These are phyloP conservation scores for Suillus tomentosus DNA, from an alignment of 768 basidiomycete species.

Conservation along the genomic window DNA sequence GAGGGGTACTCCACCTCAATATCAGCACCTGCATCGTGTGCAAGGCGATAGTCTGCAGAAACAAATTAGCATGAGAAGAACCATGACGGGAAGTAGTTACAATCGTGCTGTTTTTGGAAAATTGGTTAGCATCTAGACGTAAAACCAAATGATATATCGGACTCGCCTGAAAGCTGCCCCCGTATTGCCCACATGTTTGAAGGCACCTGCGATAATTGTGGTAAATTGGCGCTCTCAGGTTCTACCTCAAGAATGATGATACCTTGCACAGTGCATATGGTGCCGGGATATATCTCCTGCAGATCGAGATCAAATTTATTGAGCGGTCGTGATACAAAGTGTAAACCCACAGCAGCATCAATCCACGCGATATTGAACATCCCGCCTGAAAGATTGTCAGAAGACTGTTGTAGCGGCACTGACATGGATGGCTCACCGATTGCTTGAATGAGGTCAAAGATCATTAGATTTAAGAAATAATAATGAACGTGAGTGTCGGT, in stretches of 20 bases:
- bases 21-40: constrained; percentile 43
- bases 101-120: constrained; percentile 18
- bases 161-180: constrained; percentile 40
- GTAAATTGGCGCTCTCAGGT: neutral
- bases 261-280: constrained; percentile 40
- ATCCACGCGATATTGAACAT: constrained; percentile 41
- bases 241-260: constrained; percentile 2
- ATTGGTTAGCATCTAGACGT: constrained; percentile 11
- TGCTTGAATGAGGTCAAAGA: constrained; percentile 36
- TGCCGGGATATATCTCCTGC: constrained; percentile 33
- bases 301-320: neutral
- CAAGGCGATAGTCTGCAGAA: constrained; percentile 37
- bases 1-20: constrained; percentile 33
- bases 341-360: constrained; percentile 30
- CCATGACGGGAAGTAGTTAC: constrained; percentile 11
- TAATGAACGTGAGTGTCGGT: constrained; percentile 36
- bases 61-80: neutral
- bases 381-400: constrained; percentile 32
- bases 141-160: neutral
- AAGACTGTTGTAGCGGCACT: neutral
- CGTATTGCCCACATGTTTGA: constrained; percentile 44
- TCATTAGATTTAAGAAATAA: constrained; percentile 35
- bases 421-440: constrained; percentile 25
- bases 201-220: constrained; percentile 26
- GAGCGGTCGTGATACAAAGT: neutral